phyloP scores from a whole-genome alignment of 78 protist genomes.

The Dictyostelium capitatum region DNA sequence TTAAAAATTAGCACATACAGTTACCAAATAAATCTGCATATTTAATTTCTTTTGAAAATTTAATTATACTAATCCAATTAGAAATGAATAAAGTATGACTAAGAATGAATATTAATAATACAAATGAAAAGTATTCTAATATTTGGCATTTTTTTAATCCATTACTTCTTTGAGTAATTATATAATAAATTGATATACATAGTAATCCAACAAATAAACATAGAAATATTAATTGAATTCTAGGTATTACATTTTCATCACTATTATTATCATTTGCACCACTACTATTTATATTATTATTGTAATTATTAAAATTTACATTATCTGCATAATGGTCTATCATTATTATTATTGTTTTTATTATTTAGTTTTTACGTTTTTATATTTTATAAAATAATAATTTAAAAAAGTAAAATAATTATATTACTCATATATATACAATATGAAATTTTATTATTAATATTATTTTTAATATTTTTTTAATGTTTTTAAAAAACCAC shows the following conservation, averaged over 20 bases:
- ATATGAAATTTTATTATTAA: no score
- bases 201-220: neutral
- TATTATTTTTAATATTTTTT: no score
- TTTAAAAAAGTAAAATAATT: no score
- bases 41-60: constrained; percentile 2
- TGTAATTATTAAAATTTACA: no score
- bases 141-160: neutral
- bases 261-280: neutral
- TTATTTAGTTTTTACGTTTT: neutral
- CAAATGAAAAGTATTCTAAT: neutral
- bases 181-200: neutral
- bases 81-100: neutral
- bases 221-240: neutral
- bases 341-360: neutral
- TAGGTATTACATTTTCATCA: constrained; percentile 15
- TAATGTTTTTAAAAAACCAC: no score
- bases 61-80: constrained; percentile 5
- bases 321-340: no score
- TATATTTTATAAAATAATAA: neutral
- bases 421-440: no score
- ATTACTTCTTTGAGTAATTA: neutral
- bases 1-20: neutral
- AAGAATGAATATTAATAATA: neutral
- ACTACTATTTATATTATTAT: neutral
- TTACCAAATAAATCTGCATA: constrained; percentile 5